Evolutionary conservation across 345 rosid genomes (phyloP).

Genomic region (Salix koriyanagi): DNA sequence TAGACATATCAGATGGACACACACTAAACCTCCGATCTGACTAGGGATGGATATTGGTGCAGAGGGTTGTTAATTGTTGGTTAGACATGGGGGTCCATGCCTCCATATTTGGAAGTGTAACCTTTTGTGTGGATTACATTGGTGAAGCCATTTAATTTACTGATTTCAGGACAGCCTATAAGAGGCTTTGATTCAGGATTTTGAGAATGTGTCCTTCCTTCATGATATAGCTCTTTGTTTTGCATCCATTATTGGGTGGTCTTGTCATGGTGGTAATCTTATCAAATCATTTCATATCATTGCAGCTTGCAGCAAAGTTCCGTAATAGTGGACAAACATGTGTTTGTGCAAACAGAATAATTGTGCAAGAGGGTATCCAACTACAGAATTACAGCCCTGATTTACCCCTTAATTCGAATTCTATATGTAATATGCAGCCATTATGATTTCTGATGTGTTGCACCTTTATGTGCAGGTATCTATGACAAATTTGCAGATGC

Average conservation of each 20-base stretch:
- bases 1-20: background rate
- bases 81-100: background rate
- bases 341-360: constrained; percentile 86
- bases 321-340: constrained; percentile 97
- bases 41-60: background rate
- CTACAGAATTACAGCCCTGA: background rate
- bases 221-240: background rate
- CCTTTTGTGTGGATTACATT: background rate
- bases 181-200: background rate
- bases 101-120: background rate
- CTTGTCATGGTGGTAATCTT: background rate
- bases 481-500: constrained; percentile 85
- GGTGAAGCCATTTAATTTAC: background rate
- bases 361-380: constrained; percentile 88
- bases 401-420: background rate
- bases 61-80: background rate
- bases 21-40: background rate
- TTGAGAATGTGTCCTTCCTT: background rate
- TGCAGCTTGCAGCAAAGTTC: constrained; percentile 92
- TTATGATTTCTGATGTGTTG: background rate
- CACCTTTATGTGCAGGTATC: constrained; percentile 53
- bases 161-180: background rate
- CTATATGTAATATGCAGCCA: background rate
- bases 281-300: constrained; percentile 6
- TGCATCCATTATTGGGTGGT: background rate